Evolutionary conservation across 2,329 filamentous ascomycete species (phyloP), one percentile per base, ranked within the genome.

Genomic region (Aspergillus oerlinghausenensis): DNA sequence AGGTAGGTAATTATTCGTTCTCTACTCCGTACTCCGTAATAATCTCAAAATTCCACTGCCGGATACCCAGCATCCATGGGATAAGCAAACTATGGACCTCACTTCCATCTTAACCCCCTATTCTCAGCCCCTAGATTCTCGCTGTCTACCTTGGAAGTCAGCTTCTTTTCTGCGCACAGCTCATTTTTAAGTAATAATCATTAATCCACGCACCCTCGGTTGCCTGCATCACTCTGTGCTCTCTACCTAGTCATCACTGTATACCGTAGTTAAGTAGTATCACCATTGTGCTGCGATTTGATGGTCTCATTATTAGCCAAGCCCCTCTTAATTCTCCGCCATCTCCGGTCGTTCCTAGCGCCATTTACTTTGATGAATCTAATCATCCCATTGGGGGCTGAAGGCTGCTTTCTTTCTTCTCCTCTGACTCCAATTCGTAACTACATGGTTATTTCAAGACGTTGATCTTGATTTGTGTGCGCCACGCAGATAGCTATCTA

Each of bases 341-440:
- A 35, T 52, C 52, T 54, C 57, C 56, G 54, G 51, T 21, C 49
- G 45, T 52, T 55, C 54, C 54, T 57, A 55, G 56, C 52, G 56
- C 35, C 23, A 52, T 49, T 47, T 49, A 52, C 47, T 40, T 29
- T 10, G 19, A 21, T 43, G 48, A 51, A 43, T 32, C 14, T 4
- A 50, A 40, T 43, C 23, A 35, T 49, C 47, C 14, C 29, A 4
- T 17, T 17, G 25, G 51, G 38, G 38, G 51, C 28, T 42, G 47
- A 49, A 35, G 5, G 32, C 32, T 35, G 32, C 32, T 9, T 14
- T 14, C 32, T 21, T 43, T 21, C 40, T 21, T 11, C 40, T 10
- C 21, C 40, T 43, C 19, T 10, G n/a, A 43, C 3, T 21, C 21
- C 8, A 43, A 23, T 43, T 8, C n/a, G 11, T 35, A 35, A 35